Evolutionary conservation across 148 eudicot species (phyloP), one percentile per base, ranked within the genome.

Genomic region (Euryodendron excelsum): DNA sequence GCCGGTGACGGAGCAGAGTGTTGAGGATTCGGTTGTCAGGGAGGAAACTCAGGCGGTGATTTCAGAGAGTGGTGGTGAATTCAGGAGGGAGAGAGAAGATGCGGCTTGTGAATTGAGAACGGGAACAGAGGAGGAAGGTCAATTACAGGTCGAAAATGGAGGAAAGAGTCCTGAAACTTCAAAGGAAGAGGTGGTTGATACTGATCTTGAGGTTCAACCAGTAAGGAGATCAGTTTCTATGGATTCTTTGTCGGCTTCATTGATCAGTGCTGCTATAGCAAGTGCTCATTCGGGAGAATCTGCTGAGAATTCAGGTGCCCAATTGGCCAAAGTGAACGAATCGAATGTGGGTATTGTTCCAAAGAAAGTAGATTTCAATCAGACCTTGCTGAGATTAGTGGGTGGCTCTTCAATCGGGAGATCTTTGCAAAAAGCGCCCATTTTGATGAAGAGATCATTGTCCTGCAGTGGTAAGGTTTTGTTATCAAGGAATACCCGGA

Each of bases 391-490:
- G 8, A 68, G 20, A 74, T 67, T 74, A 68, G 66, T 66, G 60
- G 78, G 63, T 4, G 34, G 73, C 76, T 72, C 74, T 62, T 79
- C 78, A 34, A 59, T 72, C 62, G 71, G 74, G 69, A 82, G 77
- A 65, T 39, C 55, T 30, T 27, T 59, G 65, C 82, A 83, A 44
- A 81, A 66, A 56, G 87, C 64, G 76, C 68, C 83, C 18, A 41
- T 68, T 82, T 85, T 76, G 33, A 70, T 87, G 74, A 79, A 83
- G 76, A 83, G 94, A 78, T 91, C 94, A 63, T 23, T 81, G 74
- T 91, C 95, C 12, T 88, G 91, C 53, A 80, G 86, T 69, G 92
- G 80, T 11, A 86, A 88, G 52, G 79, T 84, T 47, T 79, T 85
- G 21, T 81, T 78, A 8, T 84, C 87, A 23, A 77, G 85, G 73